Conservation (phyloP, 495 filamentous ascomycete genomes). For the Collariella sp. region DNA sequence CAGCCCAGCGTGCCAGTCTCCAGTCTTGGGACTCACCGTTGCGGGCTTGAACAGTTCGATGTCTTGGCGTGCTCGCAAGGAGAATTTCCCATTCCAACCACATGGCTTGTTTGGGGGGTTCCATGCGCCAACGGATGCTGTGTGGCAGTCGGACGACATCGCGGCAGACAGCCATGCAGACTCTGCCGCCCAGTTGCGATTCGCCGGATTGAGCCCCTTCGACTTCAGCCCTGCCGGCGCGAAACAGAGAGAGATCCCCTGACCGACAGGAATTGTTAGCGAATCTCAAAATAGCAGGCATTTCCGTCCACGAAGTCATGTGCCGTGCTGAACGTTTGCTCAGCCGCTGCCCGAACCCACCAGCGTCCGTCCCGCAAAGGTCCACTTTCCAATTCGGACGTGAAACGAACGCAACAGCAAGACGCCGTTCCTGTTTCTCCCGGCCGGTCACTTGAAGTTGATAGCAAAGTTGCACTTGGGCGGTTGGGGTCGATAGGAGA, state of each 20-base stretch:
- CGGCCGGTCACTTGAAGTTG: neutral
- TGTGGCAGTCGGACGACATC: neutral
- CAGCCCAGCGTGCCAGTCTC: too few species aligned
- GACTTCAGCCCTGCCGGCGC: constrained; percentile 5
- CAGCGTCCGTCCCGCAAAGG: neutral
- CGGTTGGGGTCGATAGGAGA: neutral
- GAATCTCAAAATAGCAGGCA: constrained; percentile 6
- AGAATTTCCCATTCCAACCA: too few species aligned
- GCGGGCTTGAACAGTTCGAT: neutral
- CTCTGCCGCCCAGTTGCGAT: constrained; percentile 5
- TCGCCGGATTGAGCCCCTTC: neutral
- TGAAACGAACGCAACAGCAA: constrained; percentile 12
- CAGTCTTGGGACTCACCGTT: neutral
- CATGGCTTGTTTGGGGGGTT: too few species aligned
- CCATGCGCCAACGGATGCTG: neutral
- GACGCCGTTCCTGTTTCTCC: constrained; percentile 8
- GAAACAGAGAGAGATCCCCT: neutral
- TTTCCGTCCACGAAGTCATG: constrained; percentile 9
- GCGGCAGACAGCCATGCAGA: neutral
- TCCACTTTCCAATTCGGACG: constrained; percentile 1
- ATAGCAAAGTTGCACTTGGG: neutral
- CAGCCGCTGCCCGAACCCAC: constrained; percentile 1
- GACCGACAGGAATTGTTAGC: neutral
- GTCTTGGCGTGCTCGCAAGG: too few species aligned
- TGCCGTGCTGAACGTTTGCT: constrained; percentile 4